Evolutionary conservation across 2,329 filamentous ascomycete species (phyloP), one percentile per base, ranked within the genome.

Genomic region (Exophiala sp.): DNA sequence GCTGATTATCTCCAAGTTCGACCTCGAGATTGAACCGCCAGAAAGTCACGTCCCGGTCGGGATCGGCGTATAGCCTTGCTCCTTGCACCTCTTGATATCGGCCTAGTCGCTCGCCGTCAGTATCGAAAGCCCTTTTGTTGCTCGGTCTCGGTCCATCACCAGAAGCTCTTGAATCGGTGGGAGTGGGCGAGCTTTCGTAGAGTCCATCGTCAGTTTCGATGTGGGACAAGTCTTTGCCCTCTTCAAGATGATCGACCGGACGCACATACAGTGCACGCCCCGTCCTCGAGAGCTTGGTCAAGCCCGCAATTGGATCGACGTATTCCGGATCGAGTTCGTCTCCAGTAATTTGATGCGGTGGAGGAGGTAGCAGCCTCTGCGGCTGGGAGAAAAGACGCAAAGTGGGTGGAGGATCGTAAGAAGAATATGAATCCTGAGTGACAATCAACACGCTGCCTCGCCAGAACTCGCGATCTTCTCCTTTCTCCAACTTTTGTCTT

Each of bases 11-110:
- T 2, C 79, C 77, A 13, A 98, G 79, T 68, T 98, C 91, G 43
- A 98, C 79, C 66, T 97, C 91, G 42, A 98, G 78, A 64, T 89
- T 95, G 76, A 97, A 98, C 35, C 89, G 81, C 93, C 93, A 98
- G 69, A 98, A 98, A 0, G 93, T 98, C 54, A 85, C 82, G 35
- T 91, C 91, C 52, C 85, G 79, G 65, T 95, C 91, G 4, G 81
- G 73, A 63, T 96, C 93, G 1, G 81, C 77, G 62, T 96, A 90
- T 10, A 98, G 77, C 18, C 88, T 82, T 61, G 87, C 82, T 1
- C 87, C 93, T 52, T 82, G 77, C 4, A 96, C 80, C 62, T 96
- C 90, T 62, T 85, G 88, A 65, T 86, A 89, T 65, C 88, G 86
- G 41, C 83, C 85, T 3, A 82, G 71, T 60, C 82, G 86, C 66